phyloP scores from a whole-genome alignment of 2,329 filamentous ascomycete species.

The Alternaria panax region DNA sequence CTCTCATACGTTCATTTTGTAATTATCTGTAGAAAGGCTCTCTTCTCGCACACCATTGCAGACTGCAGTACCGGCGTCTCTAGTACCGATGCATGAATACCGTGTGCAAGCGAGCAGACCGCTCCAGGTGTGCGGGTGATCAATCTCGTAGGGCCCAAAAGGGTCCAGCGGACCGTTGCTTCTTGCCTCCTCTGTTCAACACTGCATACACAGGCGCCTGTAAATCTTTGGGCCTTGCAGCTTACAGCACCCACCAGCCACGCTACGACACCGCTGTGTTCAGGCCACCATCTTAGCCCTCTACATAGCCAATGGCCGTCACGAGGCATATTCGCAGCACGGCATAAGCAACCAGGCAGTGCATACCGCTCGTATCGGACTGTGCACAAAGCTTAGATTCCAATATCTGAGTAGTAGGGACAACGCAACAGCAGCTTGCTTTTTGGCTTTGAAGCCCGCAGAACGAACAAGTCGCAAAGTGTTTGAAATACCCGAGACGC shows the following conservation, averaged over 20 bases:
- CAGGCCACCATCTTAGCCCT: background rate
- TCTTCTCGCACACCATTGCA: background rate
- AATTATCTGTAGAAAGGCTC: background rate
- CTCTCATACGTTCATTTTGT: background rate
- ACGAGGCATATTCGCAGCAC: background rate
- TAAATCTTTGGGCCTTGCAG: background rate
- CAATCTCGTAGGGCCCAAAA: background rate
- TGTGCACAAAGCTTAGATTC: background rate
- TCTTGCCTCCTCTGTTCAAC: background rate
- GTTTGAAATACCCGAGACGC: background rate
- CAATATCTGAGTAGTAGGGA: background rate
- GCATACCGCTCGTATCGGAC: slow-evolving; percentile 2
- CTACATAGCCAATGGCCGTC: background rate
- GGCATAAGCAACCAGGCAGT: slow-evolving; percentile 3
- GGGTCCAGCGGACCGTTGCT: background rate
- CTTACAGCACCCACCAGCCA: background rate
- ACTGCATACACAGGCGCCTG: background rate
- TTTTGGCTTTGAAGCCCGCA: background rate
- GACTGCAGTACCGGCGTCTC: background rate
- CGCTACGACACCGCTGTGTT: background rate
- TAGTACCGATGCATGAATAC: background rate
- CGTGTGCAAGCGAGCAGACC: background rate
- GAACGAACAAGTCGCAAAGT: background rate
- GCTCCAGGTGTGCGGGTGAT: background rate
- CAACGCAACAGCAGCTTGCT: background rate